Conservation (phyloP, 768 basidiomycete genomes). For the Galerina marginata region DNA sequence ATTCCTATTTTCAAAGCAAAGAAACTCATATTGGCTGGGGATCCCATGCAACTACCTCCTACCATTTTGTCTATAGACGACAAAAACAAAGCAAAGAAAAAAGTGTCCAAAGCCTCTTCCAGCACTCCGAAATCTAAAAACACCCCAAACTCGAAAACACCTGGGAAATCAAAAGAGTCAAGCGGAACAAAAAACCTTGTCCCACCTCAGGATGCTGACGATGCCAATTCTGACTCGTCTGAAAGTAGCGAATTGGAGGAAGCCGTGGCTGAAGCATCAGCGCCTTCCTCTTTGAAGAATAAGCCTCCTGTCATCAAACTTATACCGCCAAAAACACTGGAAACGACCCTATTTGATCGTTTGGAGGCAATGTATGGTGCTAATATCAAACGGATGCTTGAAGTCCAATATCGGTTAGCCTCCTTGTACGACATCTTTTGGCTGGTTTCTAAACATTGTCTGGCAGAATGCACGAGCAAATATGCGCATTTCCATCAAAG, state of each 20-base stretch:
- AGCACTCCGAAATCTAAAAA: neutral
- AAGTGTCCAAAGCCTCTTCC: neutral
- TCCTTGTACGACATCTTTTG: too few species aligned
- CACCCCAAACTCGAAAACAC: neutral
- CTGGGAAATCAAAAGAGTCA: conserved; percentile 7
- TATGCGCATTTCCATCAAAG: conserved; percentile 85
- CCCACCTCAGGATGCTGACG: conserved; percentile 3
- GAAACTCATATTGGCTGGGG: conserved; percentile 90
- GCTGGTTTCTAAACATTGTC: neutral
- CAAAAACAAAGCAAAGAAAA: conserved; percentile 28
- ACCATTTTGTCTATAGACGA: conserved; percentile 78
- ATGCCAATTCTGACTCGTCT: neutral
- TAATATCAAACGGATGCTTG: conserved; percentile 84
- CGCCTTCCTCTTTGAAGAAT: conserved; percentile 19
- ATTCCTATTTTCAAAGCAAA: conserved; percentile 92
- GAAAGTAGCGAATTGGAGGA: conserved; percentile 20
- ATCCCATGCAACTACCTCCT: conserved; percentile 95
- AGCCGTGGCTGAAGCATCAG: conserved; percentile 14
- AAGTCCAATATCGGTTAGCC: conserved; percentile 84
- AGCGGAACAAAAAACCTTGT: neutral
- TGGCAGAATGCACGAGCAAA: conserved; percentile 83
- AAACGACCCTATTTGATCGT: conserved; percentile 91
- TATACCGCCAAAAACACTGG: conserved; percentile 72
- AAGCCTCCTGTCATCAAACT: conserved; percentile 35
- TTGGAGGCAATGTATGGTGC: conserved; percentile 88